A percentile compares a stretch with the other conserved stretches of the same genome.
Conservation (phyloP, 257 asterid species). For the Lithospermum erythrorhizon region DNA sequence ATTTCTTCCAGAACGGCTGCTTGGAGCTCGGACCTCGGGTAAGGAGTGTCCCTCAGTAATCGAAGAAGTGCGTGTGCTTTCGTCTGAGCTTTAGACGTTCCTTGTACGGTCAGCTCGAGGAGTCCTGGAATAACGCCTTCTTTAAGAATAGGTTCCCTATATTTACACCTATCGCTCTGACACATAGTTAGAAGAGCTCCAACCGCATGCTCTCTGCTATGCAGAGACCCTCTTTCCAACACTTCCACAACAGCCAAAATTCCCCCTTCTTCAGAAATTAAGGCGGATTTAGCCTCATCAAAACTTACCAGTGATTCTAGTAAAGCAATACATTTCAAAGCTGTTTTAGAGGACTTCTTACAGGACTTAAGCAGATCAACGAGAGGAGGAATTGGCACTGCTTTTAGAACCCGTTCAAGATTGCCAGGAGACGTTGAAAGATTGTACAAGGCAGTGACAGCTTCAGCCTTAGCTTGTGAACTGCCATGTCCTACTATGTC, state of each 20-base stretch:
- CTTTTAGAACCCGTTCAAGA: constrained; percentile 37
- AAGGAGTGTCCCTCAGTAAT: constrained; percentile 66
- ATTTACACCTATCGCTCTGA: constrained; percentile 60
- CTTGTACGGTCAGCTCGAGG: constrained; percentile 90
- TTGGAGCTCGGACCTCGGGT: constrained; percentile 62
- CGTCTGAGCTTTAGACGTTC: constrained; percentile 54
- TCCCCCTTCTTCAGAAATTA: constrained; percentile 81
- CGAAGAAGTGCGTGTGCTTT: constrained; percentile 66
- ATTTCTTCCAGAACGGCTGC: constrained; percentile 73
- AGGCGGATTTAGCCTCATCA: constrained; percentile 65
- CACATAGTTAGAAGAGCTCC: constrained; percentile 79
- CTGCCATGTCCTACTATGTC: constrained; percentile 36
- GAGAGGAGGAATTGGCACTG: constrained; percentile 55
- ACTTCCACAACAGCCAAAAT: constrained; percentile 85
- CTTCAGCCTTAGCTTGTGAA: constrained; percentile 66
- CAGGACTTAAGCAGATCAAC: constrained; percentile 53
- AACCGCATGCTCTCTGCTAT: constrained; percentile 82
- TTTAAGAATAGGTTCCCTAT: constrained; percentile 71
- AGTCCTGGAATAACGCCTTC: constrained; percentile 98
- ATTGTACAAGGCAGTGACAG: constrained; percentile 79
- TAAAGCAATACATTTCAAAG: constrained; percentile 65
- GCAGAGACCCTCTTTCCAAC: constrained; percentile 67
- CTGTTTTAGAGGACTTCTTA: constrained; percentile 57
- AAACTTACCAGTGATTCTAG: constrained; percentile 52
- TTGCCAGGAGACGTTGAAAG: constrained; percentile 60